Percentiles rank a stretch among this genome's conserved stretches.
Evolutionary conservation across 2,329 filamentous ascomycete genomes (phyloP).

Genomic region (Pseudopithomyces maydicus): DNA sequence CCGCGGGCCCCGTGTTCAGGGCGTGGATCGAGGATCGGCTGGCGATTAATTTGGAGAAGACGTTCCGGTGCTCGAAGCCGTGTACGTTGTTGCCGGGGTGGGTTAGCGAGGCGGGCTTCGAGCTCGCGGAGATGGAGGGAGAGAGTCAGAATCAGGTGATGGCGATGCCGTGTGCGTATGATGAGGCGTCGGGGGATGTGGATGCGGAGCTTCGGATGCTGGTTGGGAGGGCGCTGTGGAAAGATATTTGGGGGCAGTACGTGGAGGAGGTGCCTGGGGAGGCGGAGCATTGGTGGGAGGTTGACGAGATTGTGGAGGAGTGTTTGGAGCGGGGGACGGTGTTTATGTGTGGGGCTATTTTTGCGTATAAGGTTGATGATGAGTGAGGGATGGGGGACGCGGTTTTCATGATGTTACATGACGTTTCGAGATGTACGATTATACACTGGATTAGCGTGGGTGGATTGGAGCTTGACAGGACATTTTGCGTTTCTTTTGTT

Average conservation of each 20-base stretch:
- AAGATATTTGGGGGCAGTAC: constrained; percentile 44
- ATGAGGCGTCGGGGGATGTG: constrained; percentile 21
- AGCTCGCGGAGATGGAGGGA: constrained; percentile 23
- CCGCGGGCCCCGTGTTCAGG: constrained; percentile 62
- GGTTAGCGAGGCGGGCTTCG: constrained; percentile 61
- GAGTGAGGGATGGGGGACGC: not conserved
- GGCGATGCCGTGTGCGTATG: constrained; percentile 38
- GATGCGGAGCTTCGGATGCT: constrained; percentile 39
- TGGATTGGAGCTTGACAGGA: too few species aligned
- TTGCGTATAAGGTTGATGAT: constrained; percentile 36
- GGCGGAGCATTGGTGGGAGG: constrained; percentile 47
- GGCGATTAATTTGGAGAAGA: constrained; percentile 62
- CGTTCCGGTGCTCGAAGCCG: constrained; percentile 65
- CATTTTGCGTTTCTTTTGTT: too few species aligned
- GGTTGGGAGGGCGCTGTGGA: constrained; percentile 45
- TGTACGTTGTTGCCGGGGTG: constrained; percentile 63
- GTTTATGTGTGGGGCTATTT: constrained; percentile 45
- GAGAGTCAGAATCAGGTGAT: constrained; percentile 28
- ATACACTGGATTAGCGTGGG: too few species aligned
- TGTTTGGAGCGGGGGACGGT: constrained; percentile 41
- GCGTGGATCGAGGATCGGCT: constrained; percentile 68
- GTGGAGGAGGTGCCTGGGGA: constrained; percentile 37
- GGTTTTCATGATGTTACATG: not conserved
- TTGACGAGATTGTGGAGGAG: constrained; percentile 42
- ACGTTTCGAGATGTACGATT: too few species aligned